Evolutionary conservation across 495 filamentous ascomycete species (phyloP).

Genomic region (Penicillium cataractarum): DNA sequence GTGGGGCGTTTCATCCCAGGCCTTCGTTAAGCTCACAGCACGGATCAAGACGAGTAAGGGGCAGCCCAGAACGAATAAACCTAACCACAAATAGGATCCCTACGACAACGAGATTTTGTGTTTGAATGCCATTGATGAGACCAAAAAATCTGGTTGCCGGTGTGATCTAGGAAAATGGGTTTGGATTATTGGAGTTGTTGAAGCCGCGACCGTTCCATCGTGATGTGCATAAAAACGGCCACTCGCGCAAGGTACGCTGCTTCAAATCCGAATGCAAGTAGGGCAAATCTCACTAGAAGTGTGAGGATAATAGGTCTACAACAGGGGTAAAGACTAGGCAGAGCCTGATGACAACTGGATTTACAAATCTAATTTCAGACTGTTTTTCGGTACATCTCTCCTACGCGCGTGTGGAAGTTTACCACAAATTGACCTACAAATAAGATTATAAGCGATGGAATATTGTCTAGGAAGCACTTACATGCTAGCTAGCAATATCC

Average conservation of each 20-base stretch:
- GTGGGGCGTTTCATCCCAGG: constrained; percentile 13
- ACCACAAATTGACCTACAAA: neutral
- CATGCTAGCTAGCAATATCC: no score
- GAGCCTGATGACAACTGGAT: neutral
- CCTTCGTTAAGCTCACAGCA: constrained; percentile 25
- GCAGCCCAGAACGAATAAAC: neutral
- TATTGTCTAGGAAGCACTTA: neutral
- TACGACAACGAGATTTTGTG: neutral
- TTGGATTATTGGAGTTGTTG: neutral
- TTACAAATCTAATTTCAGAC: neutral
- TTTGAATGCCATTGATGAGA: neutral
- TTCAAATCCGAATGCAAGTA: neutral
- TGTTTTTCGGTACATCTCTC: neutral
- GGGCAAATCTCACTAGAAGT: neutral
- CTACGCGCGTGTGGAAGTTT: neutral
- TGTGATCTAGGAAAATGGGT: constrained; percentile 3
- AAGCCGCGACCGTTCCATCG: neutral
- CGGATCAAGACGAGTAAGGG: constrained; percentile 22
- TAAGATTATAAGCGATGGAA: neutral
- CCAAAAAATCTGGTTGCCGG: neutral
- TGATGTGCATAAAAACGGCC: neutral
- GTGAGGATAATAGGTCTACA: neutral
- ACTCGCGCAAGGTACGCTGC: neutral
- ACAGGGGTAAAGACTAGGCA: neutral
- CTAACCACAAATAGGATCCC: constrained; percentile 7